phyloP scores from a whole-genome alignment of 2,329 filamentous ascomycete genomes.

The Fusarium sp. region DNA sequence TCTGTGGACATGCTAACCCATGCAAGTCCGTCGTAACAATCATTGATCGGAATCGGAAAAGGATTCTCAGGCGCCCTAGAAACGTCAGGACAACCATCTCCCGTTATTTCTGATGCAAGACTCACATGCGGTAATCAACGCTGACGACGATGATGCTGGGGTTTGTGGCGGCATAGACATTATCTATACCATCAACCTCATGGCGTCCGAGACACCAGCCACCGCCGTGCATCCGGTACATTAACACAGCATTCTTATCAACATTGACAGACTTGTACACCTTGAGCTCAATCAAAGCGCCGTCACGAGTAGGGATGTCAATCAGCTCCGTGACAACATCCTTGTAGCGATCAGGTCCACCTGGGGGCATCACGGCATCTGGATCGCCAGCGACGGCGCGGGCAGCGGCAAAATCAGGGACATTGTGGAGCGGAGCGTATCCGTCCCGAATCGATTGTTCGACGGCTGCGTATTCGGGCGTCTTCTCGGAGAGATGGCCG shows the following conservation, averaged over 20 bases:
- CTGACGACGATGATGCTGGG: slow-evolving; percentile 37
- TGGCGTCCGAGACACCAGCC: slow-evolving; percentile 40
- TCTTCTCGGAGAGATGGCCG: slow-evolving; percentile 31
- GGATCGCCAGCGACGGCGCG: slow-evolving; percentile 10
- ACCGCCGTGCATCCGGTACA: slow-evolving; percentile 42
- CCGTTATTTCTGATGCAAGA: fast-evolving
- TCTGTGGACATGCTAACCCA: slow-evolving; percentile 19
- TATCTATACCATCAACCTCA: slow-evolving; percentile 39
- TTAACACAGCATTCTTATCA: slow-evolving; percentile 22
- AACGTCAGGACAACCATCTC: neutral
- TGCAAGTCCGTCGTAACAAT: slow-evolving; percentile 37
- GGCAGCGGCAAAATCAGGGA: slow-evolving; percentile 9
- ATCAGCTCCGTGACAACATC: slow-evolving; percentile 27
- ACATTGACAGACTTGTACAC: slow-evolving; percentile 30
- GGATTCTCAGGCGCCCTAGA: slow-evolving; percentile 36
- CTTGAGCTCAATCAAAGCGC: slow-evolving; percentile 30
- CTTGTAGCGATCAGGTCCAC: slow-evolving; percentile 28
- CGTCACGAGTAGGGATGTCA: slow-evolving; percentile 30
- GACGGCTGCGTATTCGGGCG: slow-evolving; percentile 6
- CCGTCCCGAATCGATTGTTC: slow-evolving; percentile 3
- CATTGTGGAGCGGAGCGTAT: neutral
- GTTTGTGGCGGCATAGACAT: slow-evolving; percentile 31
- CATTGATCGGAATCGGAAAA: slow-evolving; percentile 34
- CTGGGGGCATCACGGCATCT: slow-evolving; percentile 32
- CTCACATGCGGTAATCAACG: slow-evolving; percentile 37